Conservation (phyloP, 202 grass and related monocot genomes). For the Hordeum pubiflorum region DNA sequence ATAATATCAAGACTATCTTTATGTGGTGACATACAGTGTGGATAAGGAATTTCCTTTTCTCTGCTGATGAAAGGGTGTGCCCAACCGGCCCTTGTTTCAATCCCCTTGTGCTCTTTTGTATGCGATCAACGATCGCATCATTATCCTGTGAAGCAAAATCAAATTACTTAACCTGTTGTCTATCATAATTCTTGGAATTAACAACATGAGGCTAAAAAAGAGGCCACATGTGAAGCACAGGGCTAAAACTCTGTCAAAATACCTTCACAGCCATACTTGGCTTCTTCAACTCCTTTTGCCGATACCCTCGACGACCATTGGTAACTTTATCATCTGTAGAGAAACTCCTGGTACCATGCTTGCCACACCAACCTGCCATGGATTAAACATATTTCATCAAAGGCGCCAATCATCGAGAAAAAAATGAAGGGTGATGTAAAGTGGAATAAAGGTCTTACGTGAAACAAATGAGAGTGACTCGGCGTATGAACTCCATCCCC, state of each 20-base stretch:
- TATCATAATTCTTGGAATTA: constrained; percentile 7
- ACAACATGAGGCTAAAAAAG: neutral
- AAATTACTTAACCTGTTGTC: neutral
- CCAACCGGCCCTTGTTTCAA: constrained; percentile 35
- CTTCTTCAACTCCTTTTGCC: constrained; percentile 21
- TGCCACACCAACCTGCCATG: constrained; percentile 35
- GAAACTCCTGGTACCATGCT: constrained; percentile 28
- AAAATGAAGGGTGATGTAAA: neutral
- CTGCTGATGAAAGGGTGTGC: constrained; percentile 45
- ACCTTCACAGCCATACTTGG: constrained; percentile 34
- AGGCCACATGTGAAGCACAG: neutral
- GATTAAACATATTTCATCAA: constrained; percentile 21
- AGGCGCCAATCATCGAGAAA: neutral
- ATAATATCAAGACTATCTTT: constrained; percentile 26
- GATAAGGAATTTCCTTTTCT: constrained; percentile 74
- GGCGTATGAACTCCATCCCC: constrained; percentile 1
- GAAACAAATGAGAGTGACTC: neutral
- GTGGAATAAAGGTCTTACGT: neutral
- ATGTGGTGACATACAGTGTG: constrained; percentile 49
- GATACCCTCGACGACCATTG: neutral
- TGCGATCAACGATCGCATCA: constrained; percentile 15
- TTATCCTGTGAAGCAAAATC: constrained; percentile 31
- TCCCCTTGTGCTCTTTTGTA: constrained; percentile 29
- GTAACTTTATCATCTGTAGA: constrained; percentile 14
- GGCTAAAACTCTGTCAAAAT: neutral